Base-by-base conservation (phyloP, 768 basidiomycete species). In the Trametes punicea region DNA sequence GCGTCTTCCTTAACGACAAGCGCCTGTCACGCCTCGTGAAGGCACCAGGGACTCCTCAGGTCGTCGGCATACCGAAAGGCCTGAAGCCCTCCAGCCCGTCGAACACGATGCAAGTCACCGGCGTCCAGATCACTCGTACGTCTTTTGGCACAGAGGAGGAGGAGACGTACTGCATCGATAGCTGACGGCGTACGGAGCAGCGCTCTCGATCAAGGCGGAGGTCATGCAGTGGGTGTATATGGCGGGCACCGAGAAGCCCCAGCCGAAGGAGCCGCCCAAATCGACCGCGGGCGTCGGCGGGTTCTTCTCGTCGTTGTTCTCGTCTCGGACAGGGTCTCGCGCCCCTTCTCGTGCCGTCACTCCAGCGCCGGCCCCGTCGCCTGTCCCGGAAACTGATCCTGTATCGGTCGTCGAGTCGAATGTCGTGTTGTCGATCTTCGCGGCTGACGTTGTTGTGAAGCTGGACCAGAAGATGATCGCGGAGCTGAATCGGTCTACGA, bases 401-500 rank as follows among this genome's bases (percentile, higher is more conserved):
- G 62, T 30, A 47, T 57, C 13, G 36, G 67, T 79, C 27, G 76
- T 75, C 46, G 76, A 79, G 49, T 82, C 81, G 0, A 80, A 74
- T 56, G 83, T 90, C 25, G 71, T 78, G 1, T 65, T 90, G 51
- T 79, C 83, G 1, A 79, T 89, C 39, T 88, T 84, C 65, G 78
- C 84, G 8, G 87, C 85, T 2, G 77, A 84, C 33, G 79, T 90
- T 13, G 77, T 78, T 41, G 85, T 91, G 18, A 77, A 71, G 39
- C 68, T 90, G 16, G 82, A 83, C 59, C 78, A 81, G 69, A 89
- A 87, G 65, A 73, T 88, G 45, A 75, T 81, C 2, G 69, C 74
- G 8, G 96, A 98, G 69, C 74, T 98, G 30, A 80, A 88, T 56
- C 78, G 96, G 56, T 90, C 93, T 0, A 99, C 95, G 10, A 98